Conservation (phyloP, 2,329 filamentous ascomycete species). For the Cadophora sp. region DNA sequence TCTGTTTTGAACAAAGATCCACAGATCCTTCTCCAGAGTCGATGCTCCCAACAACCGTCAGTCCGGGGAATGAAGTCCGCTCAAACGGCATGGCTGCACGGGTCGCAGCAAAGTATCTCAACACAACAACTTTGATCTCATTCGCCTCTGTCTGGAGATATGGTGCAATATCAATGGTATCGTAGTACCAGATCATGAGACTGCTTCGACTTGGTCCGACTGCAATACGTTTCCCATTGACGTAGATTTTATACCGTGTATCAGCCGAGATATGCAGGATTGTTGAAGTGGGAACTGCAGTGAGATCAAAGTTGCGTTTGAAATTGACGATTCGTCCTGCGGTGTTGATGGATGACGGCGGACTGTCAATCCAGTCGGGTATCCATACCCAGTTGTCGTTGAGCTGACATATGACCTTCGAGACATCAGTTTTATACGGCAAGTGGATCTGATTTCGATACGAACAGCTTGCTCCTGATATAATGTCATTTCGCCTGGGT, state of each 20-base stretch:
- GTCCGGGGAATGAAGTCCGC: conserved; percentile 40
- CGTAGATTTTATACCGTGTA: conserved; percentile 51
- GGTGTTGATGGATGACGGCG: conserved; percentile 39
- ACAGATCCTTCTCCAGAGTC: conserved; percentile 23
- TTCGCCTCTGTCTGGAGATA: conserved; percentile 40
- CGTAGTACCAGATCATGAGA: conserved; percentile 46
- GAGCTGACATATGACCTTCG: conserved; percentile 37
- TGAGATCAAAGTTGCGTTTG: conserved; percentile 38
- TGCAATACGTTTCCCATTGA: conserved; percentile 47
- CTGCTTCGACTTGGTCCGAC: conserved; percentile 48
- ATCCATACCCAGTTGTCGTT: conserved; percentile 50
- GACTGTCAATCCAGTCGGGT: conserved; percentile 45
- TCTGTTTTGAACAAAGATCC: conserved; percentile 18
- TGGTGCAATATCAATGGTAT: conserved; percentile 42
- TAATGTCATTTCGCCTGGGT: not conserved
- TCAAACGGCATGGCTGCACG: conserved; percentile 44
- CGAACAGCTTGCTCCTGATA: conserved; percentile 14
- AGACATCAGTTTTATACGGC: no score
- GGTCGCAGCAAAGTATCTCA: conserved; percentile 42
- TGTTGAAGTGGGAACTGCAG: conserved; percentile 28
- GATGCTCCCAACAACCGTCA: conserved; percentile 40
- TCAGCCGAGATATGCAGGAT: conserved; percentile 48
- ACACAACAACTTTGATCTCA: conserved; percentile 40
- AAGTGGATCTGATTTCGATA: no score
- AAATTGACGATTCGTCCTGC: conserved; percentile 46